A percentile compares a stretch with the other conserved stretches of the same genome.
Evolutionary conservation across 441 rosid genomes (phyloP).

Genomic region (Eruca vesicaria): DNA sequence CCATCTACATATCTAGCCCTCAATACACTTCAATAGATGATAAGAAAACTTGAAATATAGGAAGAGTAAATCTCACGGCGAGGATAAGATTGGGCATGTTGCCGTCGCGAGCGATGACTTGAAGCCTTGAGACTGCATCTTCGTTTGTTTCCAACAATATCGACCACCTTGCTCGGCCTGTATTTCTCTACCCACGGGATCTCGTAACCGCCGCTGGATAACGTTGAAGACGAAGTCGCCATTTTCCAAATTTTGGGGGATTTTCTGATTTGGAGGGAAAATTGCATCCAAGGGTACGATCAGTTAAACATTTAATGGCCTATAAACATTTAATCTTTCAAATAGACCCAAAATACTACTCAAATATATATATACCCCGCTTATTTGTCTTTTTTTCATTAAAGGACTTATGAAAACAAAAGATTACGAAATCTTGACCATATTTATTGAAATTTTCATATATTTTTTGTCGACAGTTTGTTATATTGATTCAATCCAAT

Average conservation of each 20-base stretch:
- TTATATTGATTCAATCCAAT: too few relatives aligned
- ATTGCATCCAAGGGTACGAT: background rate
- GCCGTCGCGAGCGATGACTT: slow-evolving; percentile 92
- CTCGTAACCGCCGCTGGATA: slow-evolving; percentile 48
- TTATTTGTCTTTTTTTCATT: too few relatives aligned
- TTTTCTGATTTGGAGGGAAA: slow-evolving; percentile 37
- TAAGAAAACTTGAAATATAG: too few relatives aligned
- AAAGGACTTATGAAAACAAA: too few relatives aligned
- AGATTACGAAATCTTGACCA: too few relatives aligned
- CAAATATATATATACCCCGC: too few relatives aligned
- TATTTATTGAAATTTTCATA: too few relatives aligned
- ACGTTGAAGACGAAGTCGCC: slow-evolving; percentile 64
- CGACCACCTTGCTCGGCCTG: slow-evolving; percentile 70
- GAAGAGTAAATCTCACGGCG: slow-evolving; percentile 43
- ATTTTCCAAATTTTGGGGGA: slow-evolving; percentile 37
- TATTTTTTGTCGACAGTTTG: too few relatives aligned
- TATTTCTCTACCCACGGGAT: slow-evolving; percentile 98
- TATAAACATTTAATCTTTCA: too few relatives aligned
- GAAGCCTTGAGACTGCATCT: slow-evolving; percentile 89
- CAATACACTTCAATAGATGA: too few relatives aligned
- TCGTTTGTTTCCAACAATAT: slow-evolving; percentile 90
- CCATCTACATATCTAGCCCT: background rate
- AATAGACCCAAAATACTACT: too few relatives aligned
- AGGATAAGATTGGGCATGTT: slow-evolving; percentile 94
- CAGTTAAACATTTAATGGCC: background rate